Base-by-base conservation (phyloP, 2,329 filamentous ascomycete genomes). In the Verticillium klebahnii region DNA sequence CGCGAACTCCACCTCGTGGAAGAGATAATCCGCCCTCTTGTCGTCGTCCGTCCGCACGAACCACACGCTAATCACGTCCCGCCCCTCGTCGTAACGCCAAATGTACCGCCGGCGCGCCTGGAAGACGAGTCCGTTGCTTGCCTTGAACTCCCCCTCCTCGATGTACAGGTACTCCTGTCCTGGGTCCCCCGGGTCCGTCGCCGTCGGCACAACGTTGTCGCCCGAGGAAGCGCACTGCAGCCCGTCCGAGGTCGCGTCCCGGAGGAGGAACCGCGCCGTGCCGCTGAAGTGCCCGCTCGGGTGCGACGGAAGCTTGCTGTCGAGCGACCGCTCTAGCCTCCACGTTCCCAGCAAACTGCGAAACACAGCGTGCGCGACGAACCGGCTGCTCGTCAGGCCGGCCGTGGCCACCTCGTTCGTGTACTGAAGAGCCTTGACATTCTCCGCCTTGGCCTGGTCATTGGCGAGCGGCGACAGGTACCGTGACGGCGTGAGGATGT, bases 1-100 rank as follows among this genome's bases (percentile, higher is more conserved):
- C 25, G 77, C 62, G 66, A 93, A 90, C 62, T 89, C 82, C n/a
- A 93, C 76, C 65, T 88, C 83, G 68, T 93, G 90, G 72, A 93
- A 94, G 23, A 93, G 76, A 65, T 92, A 90, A 69, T 92, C 90
- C 0, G 88, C 87, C 15, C 81, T 80, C 60, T 78, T 78, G 17
- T 80, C 74, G 65, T 91, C 87, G 17, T 89, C 84, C 1, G 83
- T 79, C 65, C 87, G 86, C 45, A 86, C 86, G 67, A 93, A 93
- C 90, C 90, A 93, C 1, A 90, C 86, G 63, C 85, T 89, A 25
- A 93, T 76, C 32, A 72, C 73, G 68, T 92, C 89, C 1, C 69
- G 76, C 11, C 62, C 67, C 65, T 89, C 86, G 55, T 85, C 78
- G 68, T 92, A 93, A 0, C 90, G 84, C 79, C 90, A 93, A 1